Percentiles rank a stretch among this genome's conserved stretches.
Evolutionary conservation across 2,329 filamentous ascomycete species (phyloP).

Genomic region (Neocatenulostroma microsporum): DNA sequence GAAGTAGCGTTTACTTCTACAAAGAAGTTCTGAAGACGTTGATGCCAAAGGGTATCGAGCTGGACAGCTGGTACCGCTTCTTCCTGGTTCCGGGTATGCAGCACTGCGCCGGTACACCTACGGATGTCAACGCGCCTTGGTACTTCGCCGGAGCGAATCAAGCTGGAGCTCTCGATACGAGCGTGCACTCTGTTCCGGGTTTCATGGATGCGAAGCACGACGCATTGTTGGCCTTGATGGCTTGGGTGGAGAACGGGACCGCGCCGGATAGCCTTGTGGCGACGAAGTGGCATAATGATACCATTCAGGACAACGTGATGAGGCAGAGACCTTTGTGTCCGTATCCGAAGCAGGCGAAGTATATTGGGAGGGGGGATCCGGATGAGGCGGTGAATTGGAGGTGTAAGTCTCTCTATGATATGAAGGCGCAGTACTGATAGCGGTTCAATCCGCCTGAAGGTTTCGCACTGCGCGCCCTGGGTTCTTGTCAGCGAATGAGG

Average conservation of each 20-base stretch:
- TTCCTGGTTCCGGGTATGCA: conserved; percentile 41
- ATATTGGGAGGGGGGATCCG: conserved; percentile 21
- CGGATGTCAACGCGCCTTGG: conserved; percentile 36
- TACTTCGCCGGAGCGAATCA: conserved; percentile 37
- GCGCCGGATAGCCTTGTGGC: conserved; percentile 32
- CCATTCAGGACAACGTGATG: conserved; percentile 22
- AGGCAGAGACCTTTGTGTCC: conserved; percentile 31
- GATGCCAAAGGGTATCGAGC: conserved; percentile 27
- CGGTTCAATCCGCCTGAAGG: no score
- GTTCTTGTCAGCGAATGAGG: no score
- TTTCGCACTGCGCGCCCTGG: no score
- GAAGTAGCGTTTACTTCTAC: conserved; percentile 47
- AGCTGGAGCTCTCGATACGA: conserved; percentile 17
- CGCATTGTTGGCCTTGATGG: conserved; percentile 30
- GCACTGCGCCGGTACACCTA: conserved; percentile 34
- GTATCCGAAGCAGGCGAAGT: conserved; percentile 27
- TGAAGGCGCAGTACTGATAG: conserved; percentile 6
- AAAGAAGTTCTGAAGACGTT: conserved; percentile 35
- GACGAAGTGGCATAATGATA: conserved; percentile 30
- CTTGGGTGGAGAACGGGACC: conserved; percentile 32
- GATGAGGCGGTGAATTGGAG: conserved; percentile 25
- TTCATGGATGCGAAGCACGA: conserved; percentile 29
- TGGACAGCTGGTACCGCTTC: conserved; percentile 37
- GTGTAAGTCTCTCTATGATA: conserved; percentile 15
- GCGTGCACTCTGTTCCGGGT: conserved; percentile 25